These are phyloP conservation scores for Trypanosoma mega DNA, from an alignment of 208 protist species.

Conservation along the genomic window DNA sequence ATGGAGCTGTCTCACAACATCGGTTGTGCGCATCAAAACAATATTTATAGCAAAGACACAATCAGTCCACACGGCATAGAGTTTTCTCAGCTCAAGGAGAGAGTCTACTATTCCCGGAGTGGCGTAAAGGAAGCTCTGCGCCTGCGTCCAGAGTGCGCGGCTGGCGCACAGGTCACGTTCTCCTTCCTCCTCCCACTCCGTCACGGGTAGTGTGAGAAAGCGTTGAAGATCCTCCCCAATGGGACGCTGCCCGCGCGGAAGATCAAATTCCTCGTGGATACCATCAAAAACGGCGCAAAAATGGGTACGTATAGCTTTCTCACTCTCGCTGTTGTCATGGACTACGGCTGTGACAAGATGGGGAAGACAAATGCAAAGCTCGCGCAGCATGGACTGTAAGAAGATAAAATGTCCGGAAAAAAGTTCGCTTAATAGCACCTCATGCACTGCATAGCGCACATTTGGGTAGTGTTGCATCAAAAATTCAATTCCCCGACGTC, in stretches of 20 bases:
- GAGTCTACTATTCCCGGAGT: slow-evolving; percentile 34
- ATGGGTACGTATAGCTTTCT: background rate
- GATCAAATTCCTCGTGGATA: slow-evolving; percentile 64
- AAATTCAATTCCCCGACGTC: slow-evolving; percentile 13
- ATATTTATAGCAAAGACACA: slow-evolving; percentile 44
- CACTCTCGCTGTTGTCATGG: background rate
- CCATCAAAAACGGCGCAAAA: slow-evolving; percentile 37
- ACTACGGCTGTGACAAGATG: slow-evolving; percentile 24
- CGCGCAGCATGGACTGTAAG: slow-evolving; percentile 30
- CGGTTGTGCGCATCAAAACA: slow-evolving; percentile 49
- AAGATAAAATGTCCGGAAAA: slow-evolving; percentile 27
- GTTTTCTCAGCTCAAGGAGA: slow-evolving; percentile 28
- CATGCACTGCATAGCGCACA: slow-evolving; percentile 14
- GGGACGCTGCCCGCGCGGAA: slow-evolving; percentile 33
- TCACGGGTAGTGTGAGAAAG: background rate
- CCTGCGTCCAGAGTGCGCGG: slow-evolving; percentile 47
- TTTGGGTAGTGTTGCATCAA: slow-evolving; percentile 14
- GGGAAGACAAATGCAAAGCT: slow-evolving; percentile 32
- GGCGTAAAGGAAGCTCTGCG: slow-evolving; percentile 57
- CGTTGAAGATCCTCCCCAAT: slow-evolving; percentile 9
- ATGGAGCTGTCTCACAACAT: slow-evolving; percentile 26
- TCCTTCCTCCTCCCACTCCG: background rate
- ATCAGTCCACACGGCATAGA: slow-evolving; percentile 31
- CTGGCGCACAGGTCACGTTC: background rate
- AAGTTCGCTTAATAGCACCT: slow-evolving; percentile 24